Conservation (phyloP, 345 rosid genomes). For the Populus davidiana region DNA sequence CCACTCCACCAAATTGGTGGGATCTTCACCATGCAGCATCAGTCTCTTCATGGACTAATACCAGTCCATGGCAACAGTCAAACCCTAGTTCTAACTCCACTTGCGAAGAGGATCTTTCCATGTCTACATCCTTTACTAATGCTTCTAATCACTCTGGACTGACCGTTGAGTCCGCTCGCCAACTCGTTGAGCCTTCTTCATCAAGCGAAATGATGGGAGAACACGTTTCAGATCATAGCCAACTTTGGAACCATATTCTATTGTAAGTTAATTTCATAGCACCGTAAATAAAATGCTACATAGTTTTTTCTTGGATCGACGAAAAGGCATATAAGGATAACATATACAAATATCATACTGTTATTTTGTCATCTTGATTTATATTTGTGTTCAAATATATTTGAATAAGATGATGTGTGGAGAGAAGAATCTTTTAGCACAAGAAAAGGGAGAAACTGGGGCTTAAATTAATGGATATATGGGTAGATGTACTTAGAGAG, state of each 20-base stretch:
- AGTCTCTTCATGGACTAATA: conserved; percentile 40
- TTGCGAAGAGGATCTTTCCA: conserved; percentile 61
- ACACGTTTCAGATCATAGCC: conserved; percentile 47
- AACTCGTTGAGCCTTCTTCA: conserved; percentile 34
- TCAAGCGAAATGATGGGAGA: conserved; percentile 52
- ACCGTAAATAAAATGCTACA: background rate
- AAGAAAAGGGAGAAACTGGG: background rate
- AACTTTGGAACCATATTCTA: conserved; percentile 62
- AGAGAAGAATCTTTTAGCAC: conserved; percentile 15
- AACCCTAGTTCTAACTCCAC: conserved; percentile 50
- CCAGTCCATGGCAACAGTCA: conserved; percentile 33
- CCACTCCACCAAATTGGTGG: conserved; percentile 49
- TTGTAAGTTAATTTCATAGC: conserved; percentile 45
- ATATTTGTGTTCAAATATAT: background rate
- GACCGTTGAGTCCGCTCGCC: conserved; percentile 51
- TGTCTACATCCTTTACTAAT: conserved; percentile 50
- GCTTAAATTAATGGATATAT: background rate
- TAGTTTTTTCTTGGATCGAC: background rate
- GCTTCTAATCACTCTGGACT: conserved; percentile 64
- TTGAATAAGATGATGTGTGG: conserved; percentile 6
- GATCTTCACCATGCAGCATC: conserved; percentile 55
- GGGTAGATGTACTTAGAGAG: background rate
- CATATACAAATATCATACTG: background rate
- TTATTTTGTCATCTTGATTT: background rate
- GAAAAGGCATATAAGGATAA: background rate